phyloP scores from a whole-genome alignment of 768 basidiomycete genomes.

The Pleurotus pulmonarius region DNA sequence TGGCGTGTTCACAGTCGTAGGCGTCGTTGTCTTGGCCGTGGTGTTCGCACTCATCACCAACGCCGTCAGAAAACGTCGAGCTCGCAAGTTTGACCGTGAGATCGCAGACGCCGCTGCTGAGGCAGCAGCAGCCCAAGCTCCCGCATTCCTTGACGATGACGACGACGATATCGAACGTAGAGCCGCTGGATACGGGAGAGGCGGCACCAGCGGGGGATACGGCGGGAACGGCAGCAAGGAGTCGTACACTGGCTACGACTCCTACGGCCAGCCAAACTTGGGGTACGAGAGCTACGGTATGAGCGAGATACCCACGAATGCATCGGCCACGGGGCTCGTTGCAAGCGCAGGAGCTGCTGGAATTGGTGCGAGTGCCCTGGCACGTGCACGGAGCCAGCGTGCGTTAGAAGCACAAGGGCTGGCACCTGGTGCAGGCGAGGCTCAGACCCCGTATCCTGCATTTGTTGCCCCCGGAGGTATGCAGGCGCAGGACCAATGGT shows the following conservation, averaged over 20 bases:
- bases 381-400: slow-evolving; percentile 32
- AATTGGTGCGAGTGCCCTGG: slow-evolving; percentile 30
- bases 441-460: slow-evolving; percentile 10
- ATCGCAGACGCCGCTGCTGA: slow-evolving; percentile 68
- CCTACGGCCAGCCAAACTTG: slow-evolving; percentile 22
- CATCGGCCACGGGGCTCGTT: slow-evolving; percentile 7
- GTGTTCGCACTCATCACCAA: slow-evolving; percentile 46
- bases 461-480: slow-evolving; percentile 5
- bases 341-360: slow-evolving; percentile 33
- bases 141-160: slow-evolving; percentile 56
- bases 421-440: slow-evolving; percentile 11
- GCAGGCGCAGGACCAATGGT: neutral
- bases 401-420: slow-evolving; percentile 17
- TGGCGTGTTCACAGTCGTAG: slow-evolving; percentile 68
- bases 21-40: slow-evolving; percentile 52
- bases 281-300: slow-evolving; percentile 43
- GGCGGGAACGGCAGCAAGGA: slow-evolving; percentile 18
- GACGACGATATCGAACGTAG: slow-evolving; percentile 25
- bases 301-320: slow-evolving; percentile 33
- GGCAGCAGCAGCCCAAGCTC: slow-evolving; percentile 50
- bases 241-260: slow-evolving; percentile 51
- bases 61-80: slow-evolving; percentile 59
- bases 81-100: slow-evolving; percentile 65
- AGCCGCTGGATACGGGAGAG: neutral
- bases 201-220: slow-evolving; percentile 19